Base-by-base conservation (phyloP, 2,329 filamentous ascomycete species). In the Colletotrichum orchidophilum region DNA sequence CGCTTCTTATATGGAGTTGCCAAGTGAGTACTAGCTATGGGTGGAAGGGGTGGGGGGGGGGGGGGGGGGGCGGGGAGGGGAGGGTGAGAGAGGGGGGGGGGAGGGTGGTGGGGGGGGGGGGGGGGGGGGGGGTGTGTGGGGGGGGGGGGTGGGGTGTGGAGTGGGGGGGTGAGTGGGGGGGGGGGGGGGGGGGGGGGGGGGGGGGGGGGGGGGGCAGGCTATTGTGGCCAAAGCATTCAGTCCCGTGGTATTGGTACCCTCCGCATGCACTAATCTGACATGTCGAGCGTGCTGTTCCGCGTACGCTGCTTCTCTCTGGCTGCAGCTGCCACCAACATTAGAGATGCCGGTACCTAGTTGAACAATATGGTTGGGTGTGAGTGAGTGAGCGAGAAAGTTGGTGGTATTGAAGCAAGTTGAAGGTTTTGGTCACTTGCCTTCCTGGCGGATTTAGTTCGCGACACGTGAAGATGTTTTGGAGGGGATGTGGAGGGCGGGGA, bases 381-480 rank as follows among this genome's bases (percentile, higher is more conserved):
- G 18, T 24, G 21, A 26, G 21, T 29, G n/a, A 8, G 26, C 12
- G 31, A 54, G 15, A 27, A 55, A 53, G 60, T n/a, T 52, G 42
- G 58, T 58, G 18, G 60, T n/a, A 39, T 39, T 52, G 52, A 24
- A 21, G 50, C 46, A 57, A 31, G 66, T 53, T 52, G 35, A 27
- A 18, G 29, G 29, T 52, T 42, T 50, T 52, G 66, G 61, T 69
- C 66, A 69, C 26, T 59, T 65, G 66, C 33, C 61, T 39, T 52
- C n/a, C 26, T 26, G 61, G n/a, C n/a, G 13, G 24, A 13, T 13
- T 46, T 33, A 33, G 39, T n/a, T 65, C n/a, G 13, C 55, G 27
- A 63, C 66, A 69, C 61, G 66, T 69, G 66, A 69, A 69, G 54
- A 26, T 42, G 31, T n/a, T 52, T 46, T 46, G 35, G 31, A 26